Conservation (phyloP, 768 basidiomycete species). For the Suillus fuscotomentosus region DNA sequence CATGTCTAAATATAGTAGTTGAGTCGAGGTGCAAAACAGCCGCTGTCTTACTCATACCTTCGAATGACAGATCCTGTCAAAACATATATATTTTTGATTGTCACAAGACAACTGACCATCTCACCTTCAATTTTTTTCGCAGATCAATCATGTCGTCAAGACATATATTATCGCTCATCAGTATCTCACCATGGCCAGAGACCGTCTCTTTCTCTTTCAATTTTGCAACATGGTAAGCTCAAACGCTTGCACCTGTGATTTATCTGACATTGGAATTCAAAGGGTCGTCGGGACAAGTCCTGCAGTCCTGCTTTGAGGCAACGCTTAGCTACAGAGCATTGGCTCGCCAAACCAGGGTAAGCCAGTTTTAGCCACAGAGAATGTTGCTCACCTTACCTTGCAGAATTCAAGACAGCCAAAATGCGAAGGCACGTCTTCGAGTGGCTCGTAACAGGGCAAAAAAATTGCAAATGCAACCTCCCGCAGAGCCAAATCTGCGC, state of each 20-base stretch:
- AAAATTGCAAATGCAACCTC: background rate
- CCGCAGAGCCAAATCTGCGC: background rate
- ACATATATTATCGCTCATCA: background rate
- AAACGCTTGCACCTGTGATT: background rate
- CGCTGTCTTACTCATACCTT: background rate
- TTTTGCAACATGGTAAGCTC: background rate
- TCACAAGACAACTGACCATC: background rate
- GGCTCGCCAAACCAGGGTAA: background rate
- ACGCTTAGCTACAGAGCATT: background rate
- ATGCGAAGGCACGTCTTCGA: background rate
- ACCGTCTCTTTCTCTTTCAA: background rate
- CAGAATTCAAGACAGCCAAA: background rate
- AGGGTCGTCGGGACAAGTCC: background rate
- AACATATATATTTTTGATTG: background rate
- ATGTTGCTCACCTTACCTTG: background rate
- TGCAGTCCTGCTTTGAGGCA: background rate
- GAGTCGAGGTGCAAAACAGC: background rate
- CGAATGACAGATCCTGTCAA: background rate
- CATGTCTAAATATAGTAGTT: background rate
- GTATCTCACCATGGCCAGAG: background rate
- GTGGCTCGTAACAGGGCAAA: background rate
- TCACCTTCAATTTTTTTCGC: background rate
- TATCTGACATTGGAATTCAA: background rate
- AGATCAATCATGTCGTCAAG: background rate
- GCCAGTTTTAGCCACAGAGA: background rate